Base-by-base conservation (phyloP, 345 rosid genomes). In the Heritiera fomes region DNA sequence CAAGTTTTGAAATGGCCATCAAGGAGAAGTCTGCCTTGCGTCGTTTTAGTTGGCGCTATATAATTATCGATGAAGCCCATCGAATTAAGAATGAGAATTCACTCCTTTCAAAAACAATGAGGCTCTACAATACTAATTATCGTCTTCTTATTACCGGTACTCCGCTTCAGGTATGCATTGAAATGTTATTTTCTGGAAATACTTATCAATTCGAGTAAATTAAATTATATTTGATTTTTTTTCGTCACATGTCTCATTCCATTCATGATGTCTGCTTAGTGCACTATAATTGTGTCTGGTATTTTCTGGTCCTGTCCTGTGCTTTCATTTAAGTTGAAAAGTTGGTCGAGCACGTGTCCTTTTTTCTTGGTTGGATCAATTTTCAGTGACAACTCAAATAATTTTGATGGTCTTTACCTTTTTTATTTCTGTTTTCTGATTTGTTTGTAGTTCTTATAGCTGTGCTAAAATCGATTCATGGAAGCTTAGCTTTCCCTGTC, bases 1-100 rank as follows among this genome's bases (percentile, higher is more conserved):
- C 99, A 61, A 96, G 99, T 84, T 96, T 96, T 87, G 98, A 97
- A 86, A 97, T 97, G 99, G 99, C 98, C 78, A 97, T 97, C 78
- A 97, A 97, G 82, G 99, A 97, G 91, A 96, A 94, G 85, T 41
- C 94, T 83, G 79, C 92, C 15, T 80, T 96, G 81, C 98, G 94
- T 53, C 97, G 98, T 58, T 97, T 97, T 82, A 97, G 97, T 83
- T 94, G 99, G 98, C 95, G 99, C 45, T 43, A 6, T 43, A 41
- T 41, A 41, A 90, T 94, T 73, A 96, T 96, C 81, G 99, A 95
- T 81, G 99, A 95, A 87, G 99, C 99, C 62, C 98, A 96, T 86
- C 90, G 99, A 62, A 94, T 94, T 62, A 92, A 94, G 86, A 95
- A 95, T 81, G 99, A 96, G 77, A 96, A 94, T 82, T 96, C 98